A percentile compares a stretch with the other conserved stretches of the same genome.
Conservation (phyloP, 345 rosid genomes). For the Ricinus communis region DNA sequence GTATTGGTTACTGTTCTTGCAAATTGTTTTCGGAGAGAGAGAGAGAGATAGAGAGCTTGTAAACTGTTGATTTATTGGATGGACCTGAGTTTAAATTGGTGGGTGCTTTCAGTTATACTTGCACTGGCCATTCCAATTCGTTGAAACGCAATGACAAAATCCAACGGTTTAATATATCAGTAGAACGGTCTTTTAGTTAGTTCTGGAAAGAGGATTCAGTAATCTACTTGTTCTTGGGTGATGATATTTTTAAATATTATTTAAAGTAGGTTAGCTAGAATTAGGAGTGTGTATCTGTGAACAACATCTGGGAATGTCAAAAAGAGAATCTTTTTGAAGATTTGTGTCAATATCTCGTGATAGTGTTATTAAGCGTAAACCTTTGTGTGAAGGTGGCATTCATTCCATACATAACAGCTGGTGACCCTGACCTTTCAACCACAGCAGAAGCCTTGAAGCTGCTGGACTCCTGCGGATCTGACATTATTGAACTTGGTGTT, state of each 20-base stretch:
- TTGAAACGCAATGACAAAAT: neutral
- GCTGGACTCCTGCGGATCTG: constrained; percentile 72
- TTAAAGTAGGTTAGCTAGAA: neutral
- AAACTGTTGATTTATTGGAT: neutral
- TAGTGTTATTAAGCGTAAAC: constrained; percentile 1
- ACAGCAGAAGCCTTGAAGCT: constrained; percentile 82
- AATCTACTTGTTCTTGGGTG: neutral
- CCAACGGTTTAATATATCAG: neutral
- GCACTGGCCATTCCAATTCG: neutral
- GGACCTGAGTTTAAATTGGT: neutral
- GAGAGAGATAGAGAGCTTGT: too few relatives aligned
- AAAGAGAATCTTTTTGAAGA: neutral
- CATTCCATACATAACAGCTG: constrained; percentile 90
- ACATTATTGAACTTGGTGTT: constrained; percentile 85
- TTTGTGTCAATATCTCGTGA: neutral
- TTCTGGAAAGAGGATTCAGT: neutral
- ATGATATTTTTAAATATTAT: neutral
- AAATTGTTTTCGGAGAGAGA: too few relatives aligned
- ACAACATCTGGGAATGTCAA: neutral
- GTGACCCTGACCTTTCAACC: constrained; percentile 96
- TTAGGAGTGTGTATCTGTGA: neutral
- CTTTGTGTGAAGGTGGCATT: constrained; percentile 64
- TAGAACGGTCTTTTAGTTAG: neutral
- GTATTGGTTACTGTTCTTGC: neutral
- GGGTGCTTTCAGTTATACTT: neutral